Evolutionary conservation across 176 grass and related monocot species (phyloP).

Genomic region (Carex cristatella): DNA sequence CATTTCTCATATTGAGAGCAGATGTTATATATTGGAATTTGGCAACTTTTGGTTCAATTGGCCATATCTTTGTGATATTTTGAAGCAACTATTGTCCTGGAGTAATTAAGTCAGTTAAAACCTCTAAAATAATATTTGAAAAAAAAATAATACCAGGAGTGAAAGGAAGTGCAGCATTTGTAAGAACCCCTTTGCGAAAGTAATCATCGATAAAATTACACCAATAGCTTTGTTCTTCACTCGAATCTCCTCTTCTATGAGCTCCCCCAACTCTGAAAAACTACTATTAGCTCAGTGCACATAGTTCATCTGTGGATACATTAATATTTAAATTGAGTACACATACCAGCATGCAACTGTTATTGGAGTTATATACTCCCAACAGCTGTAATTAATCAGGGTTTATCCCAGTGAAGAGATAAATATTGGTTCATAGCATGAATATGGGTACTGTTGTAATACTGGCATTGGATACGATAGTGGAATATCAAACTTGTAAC

Average conservation of each 20-base stretch:
- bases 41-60: background rate
- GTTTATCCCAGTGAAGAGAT: too few relatives aligned
- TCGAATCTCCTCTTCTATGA: conserved; percentile 53
- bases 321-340: too few relatives aligned
- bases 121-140: background rate
- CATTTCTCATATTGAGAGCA: background rate
- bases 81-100: too few relatives aligned
- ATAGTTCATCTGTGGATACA: too few relatives aligned
- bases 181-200: conserved; percentile 48
- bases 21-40: background rate
- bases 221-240: conserved; percentile 64
- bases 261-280: conserved; percentile 40
- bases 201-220: conserved; percentile 66
- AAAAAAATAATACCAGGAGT: conserved; percentile 37
- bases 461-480: too few relatives aligned
- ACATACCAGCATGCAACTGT: too few relatives aligned
- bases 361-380: too few relatives aligned
- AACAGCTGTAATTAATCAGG: too few relatives aligned
- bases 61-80: background rate
- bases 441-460: too few relatives aligned
- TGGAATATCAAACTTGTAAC: too few relatives aligned
- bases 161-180: conserved; percentile 29
- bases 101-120: background rate
- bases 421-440: too few relatives aligned
- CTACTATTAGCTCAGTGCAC: too few relatives aligned